Evolutionary conservation across 2,329 filamentous ascomycete genomes (phyloP).

Genomic region (Trichoderma endophyticum): DNA sequence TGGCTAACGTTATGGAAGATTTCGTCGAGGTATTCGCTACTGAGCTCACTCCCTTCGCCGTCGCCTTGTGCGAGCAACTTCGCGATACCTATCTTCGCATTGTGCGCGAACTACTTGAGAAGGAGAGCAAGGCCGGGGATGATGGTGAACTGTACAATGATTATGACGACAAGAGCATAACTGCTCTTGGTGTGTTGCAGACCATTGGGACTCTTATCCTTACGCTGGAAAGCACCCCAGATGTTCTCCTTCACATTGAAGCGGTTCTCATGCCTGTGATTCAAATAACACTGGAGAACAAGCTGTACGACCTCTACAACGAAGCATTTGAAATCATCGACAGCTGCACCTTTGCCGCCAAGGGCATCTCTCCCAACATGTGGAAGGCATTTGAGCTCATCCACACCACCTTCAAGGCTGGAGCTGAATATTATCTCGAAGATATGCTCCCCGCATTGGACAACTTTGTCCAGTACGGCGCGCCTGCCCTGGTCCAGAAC

Average conservation of each 20-base stretch:
- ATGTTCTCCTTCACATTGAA: conserved; percentile 91
- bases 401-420: conserved; percentile 94
- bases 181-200: conserved; percentile 90
- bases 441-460: conserved; percentile 98
- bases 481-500: conserved; percentile 74
- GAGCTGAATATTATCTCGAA: conserved; percentile 94
- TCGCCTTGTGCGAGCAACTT: conserved; percentile 91
- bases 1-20: conserved; percentile 99
- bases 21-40: conserved; percentile 99
- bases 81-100: conserved; percentile 95
- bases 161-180: conserved; percentile 98
- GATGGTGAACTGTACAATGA: conserved; percentile 81
- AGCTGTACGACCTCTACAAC: conserved; percentile 88
- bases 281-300: conserved; percentile 93
- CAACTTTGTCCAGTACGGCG: conserved; percentile 95
- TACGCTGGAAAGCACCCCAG: conserved; percentile 93
- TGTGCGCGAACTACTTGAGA: conserved; percentile 84
- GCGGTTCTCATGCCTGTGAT: conserved; percentile 97
- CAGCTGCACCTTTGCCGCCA: conserved; percentile 97
- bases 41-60: conserved; percentile 93
- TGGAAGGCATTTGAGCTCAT: conserved; percentile 98
- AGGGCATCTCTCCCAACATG: conserved; percentile 93
- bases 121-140: conserved; percentile 72
- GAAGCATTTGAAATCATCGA: conserved; percentile 99
- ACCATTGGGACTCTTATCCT: conserved; percentile 97